Percentiles rank a stretch among this genome's conserved stretches.
Conservation (phyloP, 1,139 yeast genomes). For the Yamadazyma buinensis region DNA sequence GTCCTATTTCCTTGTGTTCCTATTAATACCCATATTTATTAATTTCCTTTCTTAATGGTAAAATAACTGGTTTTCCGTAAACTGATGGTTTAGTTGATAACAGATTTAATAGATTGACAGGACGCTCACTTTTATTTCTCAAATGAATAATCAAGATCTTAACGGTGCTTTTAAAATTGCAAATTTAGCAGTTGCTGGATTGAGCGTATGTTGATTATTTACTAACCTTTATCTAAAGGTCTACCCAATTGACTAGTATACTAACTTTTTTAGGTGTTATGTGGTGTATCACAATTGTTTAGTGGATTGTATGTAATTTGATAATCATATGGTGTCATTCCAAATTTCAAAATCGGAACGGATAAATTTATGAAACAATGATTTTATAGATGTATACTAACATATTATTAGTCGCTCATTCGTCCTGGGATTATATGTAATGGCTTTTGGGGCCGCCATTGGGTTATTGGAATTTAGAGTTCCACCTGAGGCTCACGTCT, state of each 20-base stretch:
- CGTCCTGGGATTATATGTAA: conserved; percentile 52
- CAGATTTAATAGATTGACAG: no score
- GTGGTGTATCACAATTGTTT: conserved; percentile 59
- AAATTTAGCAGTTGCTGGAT: conserved; percentile 61
- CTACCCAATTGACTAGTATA: conserved; percentile 3
- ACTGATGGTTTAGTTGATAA: no score
- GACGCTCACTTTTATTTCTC: neutral
- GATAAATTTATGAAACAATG: no score
- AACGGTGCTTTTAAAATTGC: conserved; percentile 57
- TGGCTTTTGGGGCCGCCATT: conserved; percentile 52
- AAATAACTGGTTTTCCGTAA: no score
- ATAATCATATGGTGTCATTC: no score
- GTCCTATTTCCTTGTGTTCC: neutral
- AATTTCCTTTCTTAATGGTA: no score
- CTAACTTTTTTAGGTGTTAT: conserved; percentile 38
- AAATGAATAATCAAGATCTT: conserved; percentile 30
- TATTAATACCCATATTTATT: neutral
- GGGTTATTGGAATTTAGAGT: conserved; percentile 61
- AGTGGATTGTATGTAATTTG: conserved; percentile 48
- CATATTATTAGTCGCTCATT: conserved; percentile 45
- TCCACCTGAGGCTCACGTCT: conserved; percentile 64
- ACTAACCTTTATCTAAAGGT: neutral
- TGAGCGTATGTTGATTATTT: conserved; percentile 43
- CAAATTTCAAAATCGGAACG: no score
- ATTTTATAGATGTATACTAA: no score